phyloP scores from a whole-genome alignment of 495 filamentous ascomycete genomes.

The Cryomyces minteri region DNA sequence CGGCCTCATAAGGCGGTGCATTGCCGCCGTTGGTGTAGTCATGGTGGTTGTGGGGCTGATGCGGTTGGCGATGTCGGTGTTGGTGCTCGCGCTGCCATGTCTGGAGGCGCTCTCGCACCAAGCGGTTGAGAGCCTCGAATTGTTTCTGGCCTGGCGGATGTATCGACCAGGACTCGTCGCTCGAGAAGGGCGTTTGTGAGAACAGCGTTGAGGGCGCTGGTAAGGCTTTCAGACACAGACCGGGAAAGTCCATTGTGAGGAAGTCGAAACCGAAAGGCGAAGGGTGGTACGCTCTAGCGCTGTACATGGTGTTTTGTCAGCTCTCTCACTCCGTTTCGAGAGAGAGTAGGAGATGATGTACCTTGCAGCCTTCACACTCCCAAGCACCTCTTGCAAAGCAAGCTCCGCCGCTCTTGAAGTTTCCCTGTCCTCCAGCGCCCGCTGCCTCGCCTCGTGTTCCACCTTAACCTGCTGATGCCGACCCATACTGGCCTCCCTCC shows the following conservation, averaged over 20 bases:
- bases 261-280: slow-evolving; percentile 62
- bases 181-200: slow-evolving; percentile 46
- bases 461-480: slow-evolving; percentile 32
- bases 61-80: slow-evolving; percentile 32
- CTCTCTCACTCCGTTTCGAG: too few relatives aligned
- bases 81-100: slow-evolving; percentile 17
- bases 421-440: slow-evolving; percentile 43
- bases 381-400: slow-evolving; percentile 62
- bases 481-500: slow-evolving; percentile 14
- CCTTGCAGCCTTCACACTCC: slow-evolving; percentile 66
- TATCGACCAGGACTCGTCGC: slow-evolving; percentile 54
- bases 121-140: slow-evolving; percentile 45
- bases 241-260: slow-evolving; percentile 60
- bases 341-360: slow-evolving; percentile 15
- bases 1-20: slow-evolving; percentile 15
- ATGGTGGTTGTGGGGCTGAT: slow-evolving; percentile 13
- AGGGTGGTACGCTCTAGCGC: slow-evolving; percentile 3
- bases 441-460: slow-evolving; percentile 37
- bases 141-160: slow-evolving; percentile 50
- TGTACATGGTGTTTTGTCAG: not conserved
- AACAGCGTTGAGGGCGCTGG: slow-evolving; percentile 61
- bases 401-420: slow-evolving; percentile 64
- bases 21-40: slow-evolving; percentile 2
- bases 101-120: slow-evolving; percentile 30
- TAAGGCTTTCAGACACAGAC: slow-evolving; percentile 62